Evolutionary conservation across 441 rosid genomes (phyloP).

Genomic region (Syzygium syzygioides): DNA sequence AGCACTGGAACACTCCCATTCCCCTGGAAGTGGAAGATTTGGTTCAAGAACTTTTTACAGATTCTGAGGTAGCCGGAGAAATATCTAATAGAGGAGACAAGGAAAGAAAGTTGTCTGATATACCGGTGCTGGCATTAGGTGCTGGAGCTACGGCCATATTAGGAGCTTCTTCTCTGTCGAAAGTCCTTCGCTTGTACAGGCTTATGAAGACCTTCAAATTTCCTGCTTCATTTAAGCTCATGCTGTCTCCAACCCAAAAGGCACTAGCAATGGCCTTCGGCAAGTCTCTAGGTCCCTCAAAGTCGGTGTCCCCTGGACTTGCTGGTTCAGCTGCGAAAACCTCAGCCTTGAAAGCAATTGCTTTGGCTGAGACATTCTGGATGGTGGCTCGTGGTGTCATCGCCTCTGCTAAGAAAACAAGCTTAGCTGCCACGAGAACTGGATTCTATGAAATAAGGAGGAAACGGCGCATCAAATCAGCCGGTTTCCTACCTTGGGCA

Average conservation of each 20-base stretch:
- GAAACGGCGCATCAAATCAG: slow-evolving; percentile 43
- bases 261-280: slow-evolving; percentile 45
- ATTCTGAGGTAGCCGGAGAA: slow-evolving; percentile 32
- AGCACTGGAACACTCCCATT: slow-evolving; percentile 63
- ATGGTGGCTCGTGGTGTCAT: slow-evolving; percentile 56
- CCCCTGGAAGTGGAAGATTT: slow-evolving; percentile 59
- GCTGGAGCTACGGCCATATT: slow-evolving; percentile 81
- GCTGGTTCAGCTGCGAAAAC: slow-evolving; percentile 59
- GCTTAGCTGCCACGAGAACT: slow-evolving; percentile 82
- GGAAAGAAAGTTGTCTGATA: slow-evolving; percentile 37
- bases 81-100: slow-evolving; percentile 23
- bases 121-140: slow-evolving; percentile 70
- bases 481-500: slow-evolving; percentile 65
- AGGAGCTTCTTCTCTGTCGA: slow-evolving; percentile 72
- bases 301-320: slow-evolving; percentile 59
- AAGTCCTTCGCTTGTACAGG: slow-evolving; percentile 63
- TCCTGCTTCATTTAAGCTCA: slow-evolving; percentile 56
- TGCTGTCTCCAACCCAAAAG: slow-evolving; percentile 61
- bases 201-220: slow-evolving; percentile 54
- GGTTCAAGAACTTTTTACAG: slow-evolving; percentile 40
- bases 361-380: slow-evolving; percentile 76
- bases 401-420: slow-evolving; percentile 79
- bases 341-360: slow-evolving; percentile 54
- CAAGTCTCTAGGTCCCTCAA: slow-evolving; percentile 54
- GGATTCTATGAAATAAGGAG: slow-evolving; percentile 89